These are phyloP conservation scores for Mycosphaerella sp. DNA, from an alignment of 2,329 filamentous ascomycete species.

Conservation along the genomic window DNA sequence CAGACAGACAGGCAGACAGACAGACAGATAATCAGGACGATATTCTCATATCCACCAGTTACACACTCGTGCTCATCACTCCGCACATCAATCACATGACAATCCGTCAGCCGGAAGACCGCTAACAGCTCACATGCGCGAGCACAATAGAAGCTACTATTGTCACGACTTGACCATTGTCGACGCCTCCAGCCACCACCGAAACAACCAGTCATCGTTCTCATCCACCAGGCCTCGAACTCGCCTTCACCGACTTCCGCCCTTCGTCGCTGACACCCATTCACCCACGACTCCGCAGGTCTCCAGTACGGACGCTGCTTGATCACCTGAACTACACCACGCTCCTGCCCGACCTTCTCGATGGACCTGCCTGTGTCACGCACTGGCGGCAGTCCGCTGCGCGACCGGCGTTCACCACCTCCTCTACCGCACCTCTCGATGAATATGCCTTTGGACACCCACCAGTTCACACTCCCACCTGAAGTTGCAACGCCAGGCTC, in stretches of 20 bases:
- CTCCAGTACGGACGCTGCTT: neutral
- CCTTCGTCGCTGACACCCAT: neutral
- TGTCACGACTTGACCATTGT: neutral
- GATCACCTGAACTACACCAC: too few relatives aligned
- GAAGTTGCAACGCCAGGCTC: slow-evolving; percentile 3
- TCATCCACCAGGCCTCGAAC: neutral
- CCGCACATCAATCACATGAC: neutral
- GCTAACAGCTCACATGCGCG: neutral
- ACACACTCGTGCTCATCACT: neutral
- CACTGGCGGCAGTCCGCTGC: neutral
- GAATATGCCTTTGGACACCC: neutral
- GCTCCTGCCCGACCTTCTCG: neutral
- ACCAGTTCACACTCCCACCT: neutral
- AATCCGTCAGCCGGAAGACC: neutral
- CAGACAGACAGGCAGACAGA: neutral
- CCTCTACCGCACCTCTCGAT: slow-evolving; percentile 2
- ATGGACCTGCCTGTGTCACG: neutral
- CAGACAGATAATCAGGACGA: neutral
- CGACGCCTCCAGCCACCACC: neutral
- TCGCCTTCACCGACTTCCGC: neutral
- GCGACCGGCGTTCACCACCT: slow-evolving; percentile 1
- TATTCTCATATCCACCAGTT: neutral
- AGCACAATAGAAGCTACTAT: neutral
- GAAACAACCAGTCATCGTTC: neutral
- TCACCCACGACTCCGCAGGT: neutral